Evolutionary conservation across 352 stramenopile species (phyloP), one percentile per base, ranked within the genome.

Genomic region (Phytophthora tubulina): DNA sequence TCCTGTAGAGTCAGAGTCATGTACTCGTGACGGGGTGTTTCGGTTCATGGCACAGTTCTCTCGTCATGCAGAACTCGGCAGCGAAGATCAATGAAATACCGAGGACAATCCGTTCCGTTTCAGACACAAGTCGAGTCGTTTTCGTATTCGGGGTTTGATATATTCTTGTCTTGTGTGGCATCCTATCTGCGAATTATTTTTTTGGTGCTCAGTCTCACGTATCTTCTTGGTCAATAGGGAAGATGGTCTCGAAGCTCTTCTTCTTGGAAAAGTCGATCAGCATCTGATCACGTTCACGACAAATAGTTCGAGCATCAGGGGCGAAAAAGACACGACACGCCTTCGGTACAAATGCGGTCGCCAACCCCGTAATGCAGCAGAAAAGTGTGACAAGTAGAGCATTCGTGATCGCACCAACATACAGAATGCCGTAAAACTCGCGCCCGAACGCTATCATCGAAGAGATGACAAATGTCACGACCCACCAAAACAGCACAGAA

Each of bases 351-450:
- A 85, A 79, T 1, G 75, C 66, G n/a, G 75, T 41, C 6, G 72
- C 50, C 15, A 89, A 54, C 13, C 79, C 79, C 3, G 67, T 48
- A 31, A 75, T 60, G 0, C 63, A 70, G 55, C 77, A 86, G 32
- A 89, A 76, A 1, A 72, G 11, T 1, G 70, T 78, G 30, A 82
- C 67, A 0, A 90, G 61, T 4, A 80, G 67, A 7, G 83, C 60
- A 10, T 85, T 81, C 6, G 81, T 83, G 63, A 81, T 58, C 3
- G 63, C 72, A 6, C 79, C 81, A 27, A 85, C 72, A 31, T 65
- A 74, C 14, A 91, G 36, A 50, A 90, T 81, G 6, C 80, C 78
- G 50, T 89, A 93, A 58, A 91, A 90, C 57, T 90, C 80, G 30
- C 82, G 81, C 1, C 84, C 79, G 46, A 91, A 91, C 4, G 77